Base-by-base conservation (phyloP, 2,329 filamentous ascomycete genomes). In the Thermomyces lanuginosus region DNA sequence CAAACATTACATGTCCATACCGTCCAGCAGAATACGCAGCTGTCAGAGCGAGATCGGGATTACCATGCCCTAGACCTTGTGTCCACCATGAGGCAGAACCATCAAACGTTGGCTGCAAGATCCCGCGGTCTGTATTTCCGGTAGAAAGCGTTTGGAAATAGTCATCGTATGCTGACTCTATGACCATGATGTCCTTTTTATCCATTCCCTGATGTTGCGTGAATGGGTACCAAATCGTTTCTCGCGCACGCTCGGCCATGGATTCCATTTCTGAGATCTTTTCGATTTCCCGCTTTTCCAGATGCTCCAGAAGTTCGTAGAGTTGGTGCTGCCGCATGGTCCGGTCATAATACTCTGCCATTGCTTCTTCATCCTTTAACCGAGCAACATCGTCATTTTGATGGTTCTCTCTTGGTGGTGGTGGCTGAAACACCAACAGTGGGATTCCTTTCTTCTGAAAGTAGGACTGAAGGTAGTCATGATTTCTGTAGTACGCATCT, bases 41-140 rank as follows among this genome's bases (percentile, higher is more conserved):
- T 0, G 77, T 72, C 2, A 89, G 64, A 0, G 78, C 68, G 1
- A 91, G 59, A 0, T 63, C 55, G 0, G 79, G 68, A 39, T 80
- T 83, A 4, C 73, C 76, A 37, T 91, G 82, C 1, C 82, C 81
- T 0, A 91, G 63, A 2, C 81, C 81, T 50, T 91, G 82, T 0
- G 81, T 91, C 81, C 82, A 91, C 81, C 82, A 91, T 0, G 79
- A 86, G 1, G 80, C 80, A 1, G 80, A 89, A 2, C 76, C 81
- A 39, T 91, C 82, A 29, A 89, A 83, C 0, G 76, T 74, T 1
- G 78, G 65, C 23, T 62, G 63, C 0, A 81, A 51, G 3, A 71
- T 43, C 12, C 30, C 26, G 1, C 36, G 26, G 3, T 38, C 21
- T 2, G 37, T 24, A 43, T 36, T 16, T 9, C 31, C 39, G 3